Conservation (phyloP, 2,329 filamentous ascomycete genomes). For the Colletotrichum sojae region DNA sequence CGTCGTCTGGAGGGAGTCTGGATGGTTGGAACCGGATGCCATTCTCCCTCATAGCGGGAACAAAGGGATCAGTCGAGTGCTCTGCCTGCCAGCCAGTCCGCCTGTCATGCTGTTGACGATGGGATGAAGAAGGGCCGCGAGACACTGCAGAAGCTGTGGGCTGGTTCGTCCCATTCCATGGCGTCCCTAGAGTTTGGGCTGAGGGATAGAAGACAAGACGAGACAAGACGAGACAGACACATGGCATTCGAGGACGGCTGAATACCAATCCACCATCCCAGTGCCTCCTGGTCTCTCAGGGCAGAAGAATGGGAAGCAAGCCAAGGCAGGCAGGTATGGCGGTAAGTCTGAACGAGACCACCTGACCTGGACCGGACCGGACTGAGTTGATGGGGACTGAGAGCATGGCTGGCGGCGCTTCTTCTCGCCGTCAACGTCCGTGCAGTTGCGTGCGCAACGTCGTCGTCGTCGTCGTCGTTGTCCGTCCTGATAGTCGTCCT, state of each 20-base stretch:
- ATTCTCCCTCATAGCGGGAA: neutral
- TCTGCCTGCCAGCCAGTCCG: neutral
- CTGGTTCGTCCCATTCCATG: constrained; percentile 33
- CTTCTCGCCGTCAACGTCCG: constrained; percentile 30
- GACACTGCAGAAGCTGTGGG: constrained; percentile 20
- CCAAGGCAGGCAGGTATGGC: neutral
- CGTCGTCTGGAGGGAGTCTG: neutral
- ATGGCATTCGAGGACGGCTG: neutral
- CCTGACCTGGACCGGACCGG: neutral
- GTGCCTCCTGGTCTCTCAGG: too few species aligned
- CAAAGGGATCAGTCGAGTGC: constrained; percentile 17
- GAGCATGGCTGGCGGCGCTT: constrained; percentile 11
- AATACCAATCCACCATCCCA: too few species aligned
- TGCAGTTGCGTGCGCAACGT: constrained; percentile 3
- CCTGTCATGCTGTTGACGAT: constrained; percentile 26
- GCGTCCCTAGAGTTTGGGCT: neutral
- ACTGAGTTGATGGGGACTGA: neutral
- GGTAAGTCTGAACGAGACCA: neutral
- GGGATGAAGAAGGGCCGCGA: constrained; percentile 25
- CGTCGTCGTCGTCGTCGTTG: too few species aligned
- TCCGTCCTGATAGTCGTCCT: too few species aligned
- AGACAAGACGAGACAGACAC: neutral
- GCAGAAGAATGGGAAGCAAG: too few species aligned
- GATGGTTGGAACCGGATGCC: neutral
- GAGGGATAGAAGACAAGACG: too few species aligned